phyloP scores from a whole-genome alignment of 2,329 filamentous ascomycete genomes.

The Lachnellula occidentalis region DNA sequence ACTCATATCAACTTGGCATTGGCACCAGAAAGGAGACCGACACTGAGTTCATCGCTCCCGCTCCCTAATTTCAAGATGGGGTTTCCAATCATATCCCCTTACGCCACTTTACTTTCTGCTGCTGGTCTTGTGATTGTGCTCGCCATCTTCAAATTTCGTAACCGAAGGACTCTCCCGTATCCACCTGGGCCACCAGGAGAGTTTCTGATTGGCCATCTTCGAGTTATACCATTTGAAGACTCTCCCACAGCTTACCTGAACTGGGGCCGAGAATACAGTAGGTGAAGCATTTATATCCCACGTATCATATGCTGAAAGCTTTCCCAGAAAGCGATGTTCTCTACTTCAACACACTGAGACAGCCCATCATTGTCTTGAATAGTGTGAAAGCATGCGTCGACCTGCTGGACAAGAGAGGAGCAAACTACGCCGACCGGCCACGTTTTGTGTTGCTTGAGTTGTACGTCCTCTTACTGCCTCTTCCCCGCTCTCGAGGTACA shows the following conservation, averaged over 20 bases:
- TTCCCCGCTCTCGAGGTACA: too few relatives aligned
- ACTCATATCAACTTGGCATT: too few relatives aligned
- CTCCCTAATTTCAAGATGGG: too few relatives aligned
- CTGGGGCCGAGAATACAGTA: slow-evolving; percentile 23
- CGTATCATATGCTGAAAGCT: background rate
- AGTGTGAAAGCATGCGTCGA: slow-evolving; percentile 37
- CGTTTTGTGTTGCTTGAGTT: slow-evolving; percentile 32
- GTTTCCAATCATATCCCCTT: too few relatives aligned
- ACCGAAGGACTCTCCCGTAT: too few relatives aligned
- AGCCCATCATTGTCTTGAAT: slow-evolving; percentile 39
- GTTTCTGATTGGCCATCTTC: slow-evolving; percentile 22
- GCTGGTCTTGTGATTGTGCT: too few relatives aligned
- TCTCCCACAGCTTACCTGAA: slow-evolving; percentile 22
- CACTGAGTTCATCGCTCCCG: too few relatives aligned
- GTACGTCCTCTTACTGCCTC: background rate
- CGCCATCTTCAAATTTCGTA: too few relatives aligned
- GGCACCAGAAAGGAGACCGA: too few relatives aligned
- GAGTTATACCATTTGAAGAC: slow-evolving; percentile 17
- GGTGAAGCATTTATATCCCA: background rate
- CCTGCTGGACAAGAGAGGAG: slow-evolving; percentile 39
- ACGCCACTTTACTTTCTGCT: too few relatives aligned
- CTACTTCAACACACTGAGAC: slow-evolving; percentile 19
- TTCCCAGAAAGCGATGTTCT: slow-evolving; percentile 12
- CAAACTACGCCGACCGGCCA: slow-evolving; percentile 41
- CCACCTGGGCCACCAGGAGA: slow-evolving; percentile 25